These are phyloP conservation scores for Penicillium sp. DNA, from an alignment of 2,329 filamentous ascomycete species.

Conservation along the genomic window DNA sequence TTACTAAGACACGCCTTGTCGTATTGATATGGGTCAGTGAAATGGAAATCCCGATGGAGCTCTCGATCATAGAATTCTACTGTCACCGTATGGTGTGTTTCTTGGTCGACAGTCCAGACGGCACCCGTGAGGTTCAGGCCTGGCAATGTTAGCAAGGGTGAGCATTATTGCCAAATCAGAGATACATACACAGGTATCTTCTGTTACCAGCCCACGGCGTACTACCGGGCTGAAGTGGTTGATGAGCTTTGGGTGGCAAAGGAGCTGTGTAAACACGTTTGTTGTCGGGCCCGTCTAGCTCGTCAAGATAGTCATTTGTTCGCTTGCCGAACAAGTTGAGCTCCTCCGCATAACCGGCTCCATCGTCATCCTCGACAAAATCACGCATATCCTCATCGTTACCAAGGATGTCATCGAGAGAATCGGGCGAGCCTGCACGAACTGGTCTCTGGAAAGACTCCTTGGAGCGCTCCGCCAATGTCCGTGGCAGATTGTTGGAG, in stretches of 20 bases:
- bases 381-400: slow-evolving; percentile 69
- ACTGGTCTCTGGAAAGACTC: slow-evolving; percentile 56
- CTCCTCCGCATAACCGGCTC: slow-evolving; percentile 77
- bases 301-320: slow-evolving; percentile 54
- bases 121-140: slow-evolving; percentile 86
- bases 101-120: slow-evolving; percentile 96
- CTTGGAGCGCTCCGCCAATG: slow-evolving; percentile 59
- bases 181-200: slow-evolving; percentile 74
- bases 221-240: slow-evolving; percentile 87
- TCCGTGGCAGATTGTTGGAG: slow-evolving; percentile 65
- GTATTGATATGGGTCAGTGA: slow-evolving; percentile 93
- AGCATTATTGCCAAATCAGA: neutral
- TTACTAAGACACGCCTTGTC: slow-evolving; percentile 89
- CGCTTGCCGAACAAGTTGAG: slow-evolving; percentile 68
- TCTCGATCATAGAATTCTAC: slow-evolving; percentile 98
- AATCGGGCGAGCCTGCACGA: slow-evolving; percentile 70
- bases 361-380: slow-evolving; percentile 94
- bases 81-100: slow-evolving; percentile 88
- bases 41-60: slow-evolving; percentile 90
- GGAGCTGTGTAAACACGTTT: slow-evolving; percentile 57
- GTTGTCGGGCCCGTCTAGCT: slow-evolving; percentile 47
- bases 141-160: slow-evolving; percentile 35
- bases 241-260: slow-evolving; percentile 71
- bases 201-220: slow-evolving; percentile 95
- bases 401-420: slow-evolving; percentile 79